A percentile compares a stretch with the other conserved stretches of the same genome.
Conservation (phyloP, 306 rosid genomes). For the Citrullus mucosospermus region DNA sequence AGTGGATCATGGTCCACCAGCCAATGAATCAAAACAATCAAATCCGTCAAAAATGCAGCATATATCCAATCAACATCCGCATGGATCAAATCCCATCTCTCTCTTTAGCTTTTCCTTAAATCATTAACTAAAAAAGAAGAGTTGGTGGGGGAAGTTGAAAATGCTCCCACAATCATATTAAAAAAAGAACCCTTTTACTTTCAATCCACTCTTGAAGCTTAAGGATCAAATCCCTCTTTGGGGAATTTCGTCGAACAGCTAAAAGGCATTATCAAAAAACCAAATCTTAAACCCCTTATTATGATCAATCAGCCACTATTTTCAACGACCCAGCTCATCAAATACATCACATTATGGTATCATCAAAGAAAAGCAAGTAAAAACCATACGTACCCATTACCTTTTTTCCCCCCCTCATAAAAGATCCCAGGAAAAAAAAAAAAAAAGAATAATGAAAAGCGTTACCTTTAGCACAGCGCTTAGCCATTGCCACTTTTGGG, state of each 20-base stretch:
- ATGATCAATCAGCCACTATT: not conserved
- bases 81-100: slow-evolving; percentile 2
- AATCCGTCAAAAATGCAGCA: not conserved
- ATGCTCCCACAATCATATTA: not conserved
- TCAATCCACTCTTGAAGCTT: not conserved
- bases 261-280: not conserved
- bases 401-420: not conserved
- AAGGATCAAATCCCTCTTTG: slow-evolving; percentile 1
- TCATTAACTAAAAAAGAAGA: slow-evolving; percentile 1
- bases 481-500: slow-evolving; percentile 76
- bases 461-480: slow-evolving; percentile 61
- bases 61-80: slow-evolving; percentile 7
- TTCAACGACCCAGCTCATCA: not conserved
- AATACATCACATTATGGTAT: not conserved
- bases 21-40: not conserved
- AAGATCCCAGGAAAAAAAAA: not conserved
- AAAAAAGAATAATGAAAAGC: not conserved
- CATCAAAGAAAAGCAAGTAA: not conserved
- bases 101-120: not conserved
- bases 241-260: not conserved
- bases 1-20: slow-evolving; percentile 6
- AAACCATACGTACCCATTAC: not conserved
- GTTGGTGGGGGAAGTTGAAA: not conserved
- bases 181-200: not conserved
- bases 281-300: not conserved